Evolutionary conservation across 257 asterid genomes (phyloP), one percentile per base, ranked within the genome.

Genomic region (Gentiana macrophylla): DNA sequence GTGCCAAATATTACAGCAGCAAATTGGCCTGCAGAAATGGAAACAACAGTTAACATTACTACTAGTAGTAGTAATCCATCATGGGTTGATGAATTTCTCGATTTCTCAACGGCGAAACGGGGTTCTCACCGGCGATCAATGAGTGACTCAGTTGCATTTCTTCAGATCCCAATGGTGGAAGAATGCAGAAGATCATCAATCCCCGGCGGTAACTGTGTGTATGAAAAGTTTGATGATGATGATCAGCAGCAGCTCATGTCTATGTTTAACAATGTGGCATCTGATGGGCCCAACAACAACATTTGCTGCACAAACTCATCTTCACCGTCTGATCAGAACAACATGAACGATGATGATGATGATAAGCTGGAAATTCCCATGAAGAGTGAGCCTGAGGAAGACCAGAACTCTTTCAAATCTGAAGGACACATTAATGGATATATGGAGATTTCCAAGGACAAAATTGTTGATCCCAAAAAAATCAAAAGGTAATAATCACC

Each of bases 81-180:
- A 0, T 86, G 95, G 95, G 76, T 80, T 3, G 94, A 89, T 44
- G 94, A 89, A 50, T 89, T 89, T 52, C 86, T 89, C 60, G 90
- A 89, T 63, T 89, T 83, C 77, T 89, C 97, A 0, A 24, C 24
- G 5, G 32, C 75, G 6, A 79, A 84, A 1, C 84, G 94, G 0
- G 87, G 84, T 8, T 74, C 80, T 55, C 97, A 89, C 89, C 37
- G 91, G 48, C 70, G 97, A 58, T 89, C 97, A 2, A 66, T 78
- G 43, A 89, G 97, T 61, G 97, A 89, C 72, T 82, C 94, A 0
- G 59, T 88, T 12, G 94, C 96, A 3, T 84, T 84, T 61, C 84
- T 84, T 5, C 94, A 87, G 52, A 63, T 80, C 0, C 89, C 89
- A 0, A 72, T 82, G 80, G 81, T 65, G 51, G 84, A 82, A 59